A percentile compares a stretch with the other conserved stretches of the same genome.
These are phyloP conservation scores for Crotalaria pallida DNA, from an alignment of 306 rosid genomes.

Conservation along the genomic window DNA sequence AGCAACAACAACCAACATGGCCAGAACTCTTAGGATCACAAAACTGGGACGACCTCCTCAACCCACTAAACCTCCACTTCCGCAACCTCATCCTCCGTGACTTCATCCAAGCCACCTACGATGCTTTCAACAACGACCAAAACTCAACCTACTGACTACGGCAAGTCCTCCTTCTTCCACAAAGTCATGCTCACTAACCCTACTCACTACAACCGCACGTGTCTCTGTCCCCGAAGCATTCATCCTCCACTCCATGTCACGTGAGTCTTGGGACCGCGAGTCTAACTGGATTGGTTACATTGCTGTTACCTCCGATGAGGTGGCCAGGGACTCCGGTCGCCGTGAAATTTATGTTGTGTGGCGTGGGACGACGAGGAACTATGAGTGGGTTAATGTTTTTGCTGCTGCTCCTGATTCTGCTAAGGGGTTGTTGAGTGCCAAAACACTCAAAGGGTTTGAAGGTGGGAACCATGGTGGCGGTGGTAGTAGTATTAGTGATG, in stretches of 20 bases:
- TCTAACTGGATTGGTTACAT: slow-evolving; percentile 73
- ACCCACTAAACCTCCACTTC: slow-evolving; percentile 51
- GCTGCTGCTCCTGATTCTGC: slow-evolving; percentile 34
- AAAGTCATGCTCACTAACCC: slow-evolving; percentile 47
- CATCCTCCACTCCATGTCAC: slow-evolving; percentile 45
- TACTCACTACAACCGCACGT: slow-evolving; percentile 32
- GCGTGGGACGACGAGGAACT: slow-evolving; percentile 55
- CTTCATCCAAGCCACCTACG: slow-evolving; percentile 66
- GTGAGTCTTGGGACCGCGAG: slow-evolving; percentile 67
- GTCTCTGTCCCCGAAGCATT: slow-evolving; percentile 51
- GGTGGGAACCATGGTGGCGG: background rate
- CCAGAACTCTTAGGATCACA: slow-evolving; percentile 39
- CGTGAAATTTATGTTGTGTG: slow-evolving; percentile 62
- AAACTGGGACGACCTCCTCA: slow-evolving; percentile 46
- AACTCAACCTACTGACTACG: slow-evolving; percentile 62
- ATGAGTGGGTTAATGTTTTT: slow-evolving; percentile 51
- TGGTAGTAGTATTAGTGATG: background rate
- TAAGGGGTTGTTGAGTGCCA: background rate
- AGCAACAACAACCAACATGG: slow-evolving; percentile 35
- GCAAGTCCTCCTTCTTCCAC: slow-evolving; percentile 46
- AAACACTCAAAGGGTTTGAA: background rate
- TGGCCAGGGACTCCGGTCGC: slow-evolving; percentile 27
- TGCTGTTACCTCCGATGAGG: slow-evolving; percentile 47
- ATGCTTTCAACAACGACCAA: slow-evolving; percentile 61
- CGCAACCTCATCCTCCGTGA: slow-evolving; percentile 58